Percentiles rank a stretch among this genome's conserved stretches.
Evolutionary conservation across 768 basidiomycete species (phyloP).

Genomic region (Agrocybe chaxingu): DNA sequence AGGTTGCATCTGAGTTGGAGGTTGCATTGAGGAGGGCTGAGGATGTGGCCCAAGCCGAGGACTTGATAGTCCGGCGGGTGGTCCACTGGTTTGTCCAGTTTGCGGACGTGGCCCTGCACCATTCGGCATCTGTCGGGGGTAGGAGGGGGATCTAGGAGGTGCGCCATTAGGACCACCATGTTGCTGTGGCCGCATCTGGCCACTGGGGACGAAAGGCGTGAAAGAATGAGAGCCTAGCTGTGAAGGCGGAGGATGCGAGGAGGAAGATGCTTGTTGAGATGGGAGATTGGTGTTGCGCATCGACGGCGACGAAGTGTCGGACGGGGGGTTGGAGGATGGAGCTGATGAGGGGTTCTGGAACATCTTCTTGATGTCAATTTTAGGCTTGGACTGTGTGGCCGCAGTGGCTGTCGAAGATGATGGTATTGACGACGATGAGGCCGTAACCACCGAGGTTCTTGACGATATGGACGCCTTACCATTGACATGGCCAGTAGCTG

Average conservation of each 20-base stretch:
- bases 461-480: constrained; percentile 55
- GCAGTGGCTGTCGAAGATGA: constrained; percentile 35
- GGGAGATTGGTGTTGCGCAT: constrained; percentile 52
- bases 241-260: constrained; percentile 34
- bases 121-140: constrained; percentile 59
- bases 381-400: constrained; percentile 36
- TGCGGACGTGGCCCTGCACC: constrained; percentile 55
- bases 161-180: constrained; percentile 44
- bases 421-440: constrained; percentile 30
- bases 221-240: constrained; percentile 44
- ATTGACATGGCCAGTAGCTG: constrained; percentile 53
- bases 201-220: constrained; percentile 44
- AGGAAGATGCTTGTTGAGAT: constrained; percentile 38
- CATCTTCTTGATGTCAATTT: constrained; percentile 57
- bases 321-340: constrained; percentile 47
- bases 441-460: constrained; percentile 28
- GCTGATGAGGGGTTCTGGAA: constrained; percentile 57
- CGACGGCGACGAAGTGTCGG: constrained; percentile 58
- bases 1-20: constrained; percentile 36
- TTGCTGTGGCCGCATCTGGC: constrained; percentile 41
- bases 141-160: constrained; percentile 65
- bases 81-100: constrained; percentile 55
- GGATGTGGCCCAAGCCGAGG: constrained; percentile 65
- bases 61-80: constrained; percentile 57
- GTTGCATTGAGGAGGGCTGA: constrained; percentile 49